Conservation (phyloP, 2,329 filamentous ascomycete genomes). For the Penicillium sp. region DNA sequence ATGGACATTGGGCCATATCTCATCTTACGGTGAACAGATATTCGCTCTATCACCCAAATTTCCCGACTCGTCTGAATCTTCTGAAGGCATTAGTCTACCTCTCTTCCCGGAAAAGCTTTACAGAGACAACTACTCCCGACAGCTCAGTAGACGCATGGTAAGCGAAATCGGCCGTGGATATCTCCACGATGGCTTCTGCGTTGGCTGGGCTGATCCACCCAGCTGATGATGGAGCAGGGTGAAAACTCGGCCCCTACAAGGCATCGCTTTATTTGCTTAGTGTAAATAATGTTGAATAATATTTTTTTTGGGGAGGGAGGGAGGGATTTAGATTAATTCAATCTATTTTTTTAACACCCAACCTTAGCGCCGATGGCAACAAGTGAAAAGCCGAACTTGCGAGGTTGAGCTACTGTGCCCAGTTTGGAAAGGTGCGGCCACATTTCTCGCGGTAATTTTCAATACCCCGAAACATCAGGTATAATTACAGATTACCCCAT, state of each 20-base stretch:
- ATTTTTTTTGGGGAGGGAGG: neutral
- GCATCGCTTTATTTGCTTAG: neutral
- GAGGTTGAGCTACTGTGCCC: slow-evolving; percentile 2
- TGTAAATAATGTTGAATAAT: neutral
- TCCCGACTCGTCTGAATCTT: neutral
- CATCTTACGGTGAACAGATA: neutral
- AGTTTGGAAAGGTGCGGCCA: slow-evolving; percentile 2
- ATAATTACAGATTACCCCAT: neutral
- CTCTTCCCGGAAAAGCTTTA: neutral
- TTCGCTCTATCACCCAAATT: neutral
- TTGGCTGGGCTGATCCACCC: slow-evolving; percentile 13
- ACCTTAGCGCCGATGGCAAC: slow-evolving; percentile 9
- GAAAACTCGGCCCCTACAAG: slow-evolving; percentile 8
- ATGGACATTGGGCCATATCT: neutral
- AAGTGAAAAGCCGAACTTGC: neutral
- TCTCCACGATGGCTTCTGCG: slow-evolving; percentile 9
- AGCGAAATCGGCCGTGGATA: slow-evolving; percentile 10
- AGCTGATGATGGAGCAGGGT: slow-evolving; percentile 4
- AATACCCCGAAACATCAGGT: neutral
- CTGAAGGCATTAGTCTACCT: neutral
- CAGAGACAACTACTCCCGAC: neutral
- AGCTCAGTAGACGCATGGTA: slow-evolving; percentile 5
- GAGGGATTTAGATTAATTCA: neutral
- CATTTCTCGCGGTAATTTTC: neutral
- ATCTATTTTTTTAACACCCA: neutral